These are phyloP conservation scores for Colletotrichum tropicicola DNA, from an alignment of 2,329 filamentous ascomycete species.

Conservation along the genomic window DNA sequence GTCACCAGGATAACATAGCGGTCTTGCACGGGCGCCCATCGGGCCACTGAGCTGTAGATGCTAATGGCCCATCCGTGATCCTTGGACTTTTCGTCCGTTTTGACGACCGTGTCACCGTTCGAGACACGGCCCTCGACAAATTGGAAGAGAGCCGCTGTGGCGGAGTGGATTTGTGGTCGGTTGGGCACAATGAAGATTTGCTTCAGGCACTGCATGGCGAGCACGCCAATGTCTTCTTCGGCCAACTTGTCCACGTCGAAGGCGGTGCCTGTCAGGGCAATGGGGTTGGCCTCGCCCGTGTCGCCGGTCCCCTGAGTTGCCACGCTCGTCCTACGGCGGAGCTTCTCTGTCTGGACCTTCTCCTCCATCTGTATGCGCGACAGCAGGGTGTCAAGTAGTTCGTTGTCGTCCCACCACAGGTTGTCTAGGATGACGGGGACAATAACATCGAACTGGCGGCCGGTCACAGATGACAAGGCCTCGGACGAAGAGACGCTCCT, in stretches of 20 bases:
- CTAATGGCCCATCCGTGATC: slow-evolving; percentile 81
- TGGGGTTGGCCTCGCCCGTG: slow-evolving; percentile 71
- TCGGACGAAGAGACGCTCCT: slow-evolving; percentile 84
- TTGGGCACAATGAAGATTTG: slow-evolving; percentile 87
- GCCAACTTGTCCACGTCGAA: slow-evolving; percentile 89
- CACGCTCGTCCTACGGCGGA: slow-evolving; percentile 78
- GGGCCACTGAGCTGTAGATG: slow-evolving; percentile 80
- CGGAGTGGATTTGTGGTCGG: slow-evolving; percentile 80
- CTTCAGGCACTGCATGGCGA: slow-evolving; percentile 87
- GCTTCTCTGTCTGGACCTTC: slow-evolving; percentile 71
- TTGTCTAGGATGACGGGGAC: slow-evolving; percentile 90
- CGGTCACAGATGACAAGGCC: slow-evolving; percentile 77
- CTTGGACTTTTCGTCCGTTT: slow-evolving; percentile 48
- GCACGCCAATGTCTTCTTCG: slow-evolving; percentile 85
- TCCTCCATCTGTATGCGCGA: slow-evolving; percentile 74
- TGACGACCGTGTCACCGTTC: slow-evolving; percentile 63
- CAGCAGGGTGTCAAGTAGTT: slow-evolving; percentile 74
- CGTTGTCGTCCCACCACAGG: slow-evolving; percentile 78
- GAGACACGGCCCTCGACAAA: slow-evolving; percentile 74
- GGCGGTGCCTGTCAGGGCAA: slow-evolving; percentile 81
- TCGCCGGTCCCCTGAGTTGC: slow-evolving; percentile 80
- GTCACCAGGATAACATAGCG: slow-evolving; percentile 90
- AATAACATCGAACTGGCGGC: slow-evolving; percentile 79
- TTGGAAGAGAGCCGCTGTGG: slow-evolving; percentile 76
- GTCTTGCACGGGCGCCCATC: slow-evolving; percentile 94